Evolutionary conservation across 208 protist genomes (phyloP).

Genomic region (Trichomonas vaginalis): DNA sequence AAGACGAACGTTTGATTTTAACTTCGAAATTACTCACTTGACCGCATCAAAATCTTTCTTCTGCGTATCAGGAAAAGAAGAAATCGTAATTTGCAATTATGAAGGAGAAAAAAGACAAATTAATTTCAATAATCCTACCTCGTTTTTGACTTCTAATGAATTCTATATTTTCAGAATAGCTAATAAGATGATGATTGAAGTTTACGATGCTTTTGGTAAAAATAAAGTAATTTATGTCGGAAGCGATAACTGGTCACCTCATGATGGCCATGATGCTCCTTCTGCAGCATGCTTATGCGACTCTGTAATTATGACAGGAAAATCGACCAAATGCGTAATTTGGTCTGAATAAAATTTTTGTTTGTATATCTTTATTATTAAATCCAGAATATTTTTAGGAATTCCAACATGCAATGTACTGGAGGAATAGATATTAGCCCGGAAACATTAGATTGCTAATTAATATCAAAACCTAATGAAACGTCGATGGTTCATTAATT

Average conservation of each 20-base stretch:
- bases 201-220: neutral
- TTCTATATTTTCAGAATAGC: neutral
- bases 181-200: neutral
- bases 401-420: neutral
- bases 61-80: neutral
- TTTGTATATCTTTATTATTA: neutral
- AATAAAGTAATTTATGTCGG: neutral
- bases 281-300: neutral
- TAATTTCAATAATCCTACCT: neutral
- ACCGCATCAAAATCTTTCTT: neutral
- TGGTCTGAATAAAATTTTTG: neutral
- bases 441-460: too few species aligned
- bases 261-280: neutral
- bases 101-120: neutral
- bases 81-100: neutral
- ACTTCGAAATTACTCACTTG: neutral
- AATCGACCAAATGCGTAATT: neutral
- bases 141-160: neutral
- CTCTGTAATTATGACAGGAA: neutral
- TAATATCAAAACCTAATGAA: too few species aligned
- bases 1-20: neutral
- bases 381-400: neutral
- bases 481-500: too few species aligned
- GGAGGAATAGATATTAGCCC: neutral
- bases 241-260: neutral